Evolutionary conservation across 441 rosid genomes (phyloP).

Genomic region (Raphanus hybrid): DNA sequence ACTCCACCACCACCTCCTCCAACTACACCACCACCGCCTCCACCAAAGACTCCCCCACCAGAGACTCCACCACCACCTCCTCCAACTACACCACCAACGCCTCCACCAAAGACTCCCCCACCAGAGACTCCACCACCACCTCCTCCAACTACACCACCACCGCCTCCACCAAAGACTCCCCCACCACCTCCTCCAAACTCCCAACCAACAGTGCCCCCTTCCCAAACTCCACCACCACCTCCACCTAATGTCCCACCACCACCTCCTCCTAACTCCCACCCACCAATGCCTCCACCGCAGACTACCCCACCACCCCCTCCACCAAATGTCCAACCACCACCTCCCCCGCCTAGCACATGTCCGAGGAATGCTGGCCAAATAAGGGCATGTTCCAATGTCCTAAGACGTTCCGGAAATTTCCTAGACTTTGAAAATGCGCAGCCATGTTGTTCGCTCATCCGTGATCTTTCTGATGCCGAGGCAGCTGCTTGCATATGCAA

Average conservation of each 20-base stretch:
- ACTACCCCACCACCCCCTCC: background rate
- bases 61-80: background rate
- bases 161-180: background rate
- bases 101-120: background rate
- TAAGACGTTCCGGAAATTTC: background rate
- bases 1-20: background rate
- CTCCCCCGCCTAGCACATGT: slow-evolving; percentile 9
- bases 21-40: background rate
- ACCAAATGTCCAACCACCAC: background rate
- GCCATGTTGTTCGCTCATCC: slow-evolving; percentile 22
- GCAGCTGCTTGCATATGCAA: slow-evolving; percentile 33
- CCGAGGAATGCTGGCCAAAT: background rate
- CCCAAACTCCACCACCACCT: background rate
- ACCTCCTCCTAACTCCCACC: background rate
- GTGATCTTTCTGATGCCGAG: slow-evolving; percentile 6
- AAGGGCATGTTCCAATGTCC: slow-evolving; percentile 11
- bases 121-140: background rate
- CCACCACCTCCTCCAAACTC: background rate
- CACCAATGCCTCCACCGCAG: background rate
- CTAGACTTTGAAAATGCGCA: slow-evolving; percentile 2
- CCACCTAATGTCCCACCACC: background rate
- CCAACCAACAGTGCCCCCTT: background rate
- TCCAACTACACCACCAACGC: background rate
- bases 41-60: background rate
- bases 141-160: background rate